Percentiles rank a stretch among this genome's conserved stretches.
Conservation (phyloP, 2,329 filamentous ascomycete species). For the Thyridium curvatum region DNA sequence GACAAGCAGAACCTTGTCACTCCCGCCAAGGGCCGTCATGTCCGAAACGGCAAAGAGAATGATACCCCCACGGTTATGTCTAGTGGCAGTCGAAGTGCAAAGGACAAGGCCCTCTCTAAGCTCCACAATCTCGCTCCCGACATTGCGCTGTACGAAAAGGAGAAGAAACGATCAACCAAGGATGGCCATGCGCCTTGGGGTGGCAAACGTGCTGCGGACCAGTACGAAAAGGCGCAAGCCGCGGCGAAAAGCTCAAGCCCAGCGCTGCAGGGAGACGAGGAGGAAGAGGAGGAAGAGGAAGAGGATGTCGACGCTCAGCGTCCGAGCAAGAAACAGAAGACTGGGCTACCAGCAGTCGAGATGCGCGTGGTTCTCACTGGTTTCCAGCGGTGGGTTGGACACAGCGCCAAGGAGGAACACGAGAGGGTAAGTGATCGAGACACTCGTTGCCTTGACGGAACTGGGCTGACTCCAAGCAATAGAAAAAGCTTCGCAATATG, state of each 20-base stretch:
- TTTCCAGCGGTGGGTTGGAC: constrained; percentile 73
- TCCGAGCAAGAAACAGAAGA: constrained; percentile 57
- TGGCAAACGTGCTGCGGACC: constrained; percentile 55
- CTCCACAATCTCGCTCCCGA: constrained; percentile 76
- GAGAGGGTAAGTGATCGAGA: constrained; percentile 60
- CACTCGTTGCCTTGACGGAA: not conserved
- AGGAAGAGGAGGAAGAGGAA: constrained; percentile 37
- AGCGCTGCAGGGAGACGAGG: constrained; percentile 12
- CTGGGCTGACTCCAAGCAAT: constrained; percentile 1
- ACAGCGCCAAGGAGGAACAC: constrained; percentile 66
- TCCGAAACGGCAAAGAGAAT: constrained; percentile 70
- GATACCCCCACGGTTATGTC: constrained; percentile 60
- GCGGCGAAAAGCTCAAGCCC: constrained; percentile 32
- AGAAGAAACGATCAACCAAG: constrained; percentile 67
- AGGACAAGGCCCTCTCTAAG: constrained; percentile 72
- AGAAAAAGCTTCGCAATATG: constrained; percentile 76
- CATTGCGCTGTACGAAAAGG: constrained; percentile 86
- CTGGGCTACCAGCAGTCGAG: constrained; percentile 56
- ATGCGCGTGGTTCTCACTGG: constrained; percentile 79
- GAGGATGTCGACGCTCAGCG: constrained; percentile 39
- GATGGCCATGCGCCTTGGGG: constrained; percentile 48
- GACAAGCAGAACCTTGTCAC: not conserved
- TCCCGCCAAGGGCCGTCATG: constrained; percentile 28
- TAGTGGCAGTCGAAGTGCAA: constrained; percentile 78
- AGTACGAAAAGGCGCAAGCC: constrained; percentile 43